Conservation (phyloP, 2,329 filamentous ascomycete species). For the Xylariaceae sp. region DNA sequence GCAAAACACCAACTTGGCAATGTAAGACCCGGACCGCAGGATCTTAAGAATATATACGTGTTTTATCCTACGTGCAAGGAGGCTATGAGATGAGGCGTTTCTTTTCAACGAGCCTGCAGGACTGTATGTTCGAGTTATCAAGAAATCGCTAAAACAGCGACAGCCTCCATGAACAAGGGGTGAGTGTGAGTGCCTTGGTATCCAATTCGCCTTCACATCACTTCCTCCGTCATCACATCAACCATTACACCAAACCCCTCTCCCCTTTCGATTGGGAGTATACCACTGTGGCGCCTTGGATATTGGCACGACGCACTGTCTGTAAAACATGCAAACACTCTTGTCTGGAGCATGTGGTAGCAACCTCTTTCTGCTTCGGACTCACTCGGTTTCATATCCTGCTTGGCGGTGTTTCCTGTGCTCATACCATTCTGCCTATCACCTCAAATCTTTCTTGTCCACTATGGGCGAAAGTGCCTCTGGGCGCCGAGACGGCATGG, state of each 20-base stretch:
- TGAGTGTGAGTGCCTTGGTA: too few species aligned
- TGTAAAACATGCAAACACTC: slow-evolving; percentile 11
- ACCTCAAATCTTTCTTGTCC: background rate
- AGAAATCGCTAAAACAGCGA: background rate
- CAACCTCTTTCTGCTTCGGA: slow-evolving; percentile 12
- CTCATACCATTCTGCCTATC: slow-evolving; percentile 15
- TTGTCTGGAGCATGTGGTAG: slow-evolving; percentile 3
- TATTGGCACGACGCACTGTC: slow-evolving; percentile 8
- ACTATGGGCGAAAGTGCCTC: slow-evolving; percentile 13
- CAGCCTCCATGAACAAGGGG: slow-evolving; percentile 8
- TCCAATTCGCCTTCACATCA: background rate
- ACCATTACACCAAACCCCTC: background rate
- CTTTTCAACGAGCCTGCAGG: slow-evolving; percentile 13
- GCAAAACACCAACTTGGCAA: slow-evolving; percentile 26
- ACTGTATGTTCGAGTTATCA: slow-evolving; percentile 10
- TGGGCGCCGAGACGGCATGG: slow-evolving; percentile 23
- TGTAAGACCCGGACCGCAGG: slow-evolving; percentile 13
- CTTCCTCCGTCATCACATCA: too few species aligned
- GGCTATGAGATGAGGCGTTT: slow-evolving; percentile 22
- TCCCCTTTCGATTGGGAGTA: slow-evolving; percentile 1
- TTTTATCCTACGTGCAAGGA: slow-evolving; percentile 1
- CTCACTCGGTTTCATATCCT: slow-evolving; percentile 10
- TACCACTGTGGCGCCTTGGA: slow-evolving; percentile 7
- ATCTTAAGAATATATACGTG: slow-evolving; percentile 22
- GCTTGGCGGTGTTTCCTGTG: slow-evolving; percentile 23